Base-by-base conservation (phyloP, 306 rosid species). In the Trichosanthes cucumerina region DNA sequence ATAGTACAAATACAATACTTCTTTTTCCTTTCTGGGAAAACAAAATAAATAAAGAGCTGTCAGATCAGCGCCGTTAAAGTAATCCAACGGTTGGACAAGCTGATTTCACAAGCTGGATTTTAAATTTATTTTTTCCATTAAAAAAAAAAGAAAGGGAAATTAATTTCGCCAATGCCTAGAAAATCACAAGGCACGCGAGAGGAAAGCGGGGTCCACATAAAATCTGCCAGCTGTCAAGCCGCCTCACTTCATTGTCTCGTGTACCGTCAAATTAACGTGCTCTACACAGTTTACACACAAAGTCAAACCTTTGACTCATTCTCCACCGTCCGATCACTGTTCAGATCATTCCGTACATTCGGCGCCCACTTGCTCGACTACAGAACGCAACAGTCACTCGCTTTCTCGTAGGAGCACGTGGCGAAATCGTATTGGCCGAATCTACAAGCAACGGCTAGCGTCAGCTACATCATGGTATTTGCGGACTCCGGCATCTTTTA, bases 201-300 rank as follows among this genome's bases (percentile, higher is more conserved):
- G 46, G 38, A 33, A 13, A 44, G 34, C 26, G 56, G 76, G 80
- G 75, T 83, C 56, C 86, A 80, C 68, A 75, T 44, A 7, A 80
- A 59, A 49, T 60, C 80, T 57, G 79, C 82, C 16, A 57, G 64
- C 79, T 76, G 86, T 59, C 83, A 84, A 24, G 79, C 81, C 82
- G 70, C 77, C 79, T 77, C 83, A 71, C 4, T 8, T 28, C 53
- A 11, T 43, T 23, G 53, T 36, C 81, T 14, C 82, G 36, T 79
- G 75, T 46, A 76, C 84, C 85, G 80, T 77, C 79, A 72, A 47
- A n/a, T 79, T 64, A 49, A 76, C 85, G 76, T 76, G 80, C 69
- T 12, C 58, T 9, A 39, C 77, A 8, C 36, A 43, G 19, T 9
- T 66, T 6, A 5, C 2, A 13, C 9, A 41, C 1, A 26, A 23